Conservation (phyloP, 768 basidiomycete species). For the Tricholoma furcatifolium region DNA sequence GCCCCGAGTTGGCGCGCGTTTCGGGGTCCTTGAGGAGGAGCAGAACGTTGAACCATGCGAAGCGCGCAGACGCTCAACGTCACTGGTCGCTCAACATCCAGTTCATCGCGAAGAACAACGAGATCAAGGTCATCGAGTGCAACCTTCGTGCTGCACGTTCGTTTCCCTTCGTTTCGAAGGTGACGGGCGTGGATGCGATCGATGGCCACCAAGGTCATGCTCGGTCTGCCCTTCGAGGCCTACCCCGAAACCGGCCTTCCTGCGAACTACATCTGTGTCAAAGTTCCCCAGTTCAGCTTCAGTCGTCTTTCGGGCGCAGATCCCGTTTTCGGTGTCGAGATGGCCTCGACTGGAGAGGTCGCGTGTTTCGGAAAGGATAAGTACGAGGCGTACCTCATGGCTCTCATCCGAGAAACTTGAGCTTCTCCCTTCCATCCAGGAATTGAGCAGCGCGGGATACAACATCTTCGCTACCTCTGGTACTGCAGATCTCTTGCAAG, state of each 20-base stretch:
- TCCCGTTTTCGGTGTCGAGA: slow-evolving; percentile 96
- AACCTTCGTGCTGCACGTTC: slow-evolving; percentile 97
- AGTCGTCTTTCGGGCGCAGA: slow-evolving; percentile 95
- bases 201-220: slow-evolving; percentile 99
- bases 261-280: slow-evolving; percentile 94
- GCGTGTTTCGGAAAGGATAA: slow-evolving; percentile 98
- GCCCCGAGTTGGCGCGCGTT: slow-evolving; percentile 48
- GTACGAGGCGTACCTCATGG: slow-evolving; percentile 98
- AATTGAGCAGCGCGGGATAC: slow-evolving; percentile 89
- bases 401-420: slow-evolving; percentile 95
- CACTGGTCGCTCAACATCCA: slow-evolving; percentile 98
- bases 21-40: slow-evolving; percentile 43
- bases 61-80: slow-evolving; percentile 82
- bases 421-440: slow-evolving; percentile 92
- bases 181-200: slow-evolving; percentile 96
- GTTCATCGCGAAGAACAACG: slow-evolving; percentile 99
- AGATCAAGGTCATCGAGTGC: slow-evolving; percentile 99
- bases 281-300: slow-evolving; percentile 99
- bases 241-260: slow-evolving; percentile 91
- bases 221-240: slow-evolving; percentile 82
- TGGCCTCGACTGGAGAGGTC: slow-evolving; percentile 99
- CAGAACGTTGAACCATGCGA: slow-evolving; percentile 58
- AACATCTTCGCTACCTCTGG: slow-evolving; percentile 97
- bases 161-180: slow-evolving; percentile 99
- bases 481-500: slow-evolving; percentile 95